Evolutionary conservation across 2,329 filamentous ascomycete species (phyloP), one percentile per base, ranked within the genome.

Genomic region (Arthrinium puccinioides): DNA sequence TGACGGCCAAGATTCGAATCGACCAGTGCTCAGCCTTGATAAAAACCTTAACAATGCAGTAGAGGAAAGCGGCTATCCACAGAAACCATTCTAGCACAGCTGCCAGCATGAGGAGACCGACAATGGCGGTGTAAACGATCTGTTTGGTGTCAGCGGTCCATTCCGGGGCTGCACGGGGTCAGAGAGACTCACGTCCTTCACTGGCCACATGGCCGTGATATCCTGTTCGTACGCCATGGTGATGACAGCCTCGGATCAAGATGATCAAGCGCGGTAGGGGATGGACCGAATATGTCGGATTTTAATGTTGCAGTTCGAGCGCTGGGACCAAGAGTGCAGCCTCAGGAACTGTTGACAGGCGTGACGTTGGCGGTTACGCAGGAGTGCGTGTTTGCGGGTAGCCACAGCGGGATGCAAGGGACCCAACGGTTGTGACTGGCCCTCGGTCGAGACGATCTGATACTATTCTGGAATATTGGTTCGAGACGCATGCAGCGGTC

Each of bases 31-130:
- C 87, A 15, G 90, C 88, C 60, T 97, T 97, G 46, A 78, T 70
- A 52, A 84, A 95, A 21, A 90, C 88, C 59, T 96, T 95, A 54
- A 79, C 66, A 2, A 96, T 68, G 56, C 90, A 97, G 62, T 96
- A 97, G 44, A 92, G 57, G 56, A 97, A 97, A 4, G 90, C 88
- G n/a, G 84, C 79, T 27, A 97, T 72, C 87, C 89, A 96, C 11
- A 97, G 74, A 43, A 95, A 80, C 88, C 92, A 97, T 64, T 97
- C 90, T 8, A 97, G 69, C 21, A 88, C 70, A 3, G 90, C 90
- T 41, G 84, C 85, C 18, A 92, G 52, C 80, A 96, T 87, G 34
- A 96, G 69, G 6, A 82, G 61, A 14, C 86, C 86, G 24, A 96
- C 74, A 47, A 96, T 82, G 39, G 80, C 68, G 8, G 89, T 82